Conservation (phyloP, 768 basidiomycete species). For the Sarcodon sp. region DNA sequence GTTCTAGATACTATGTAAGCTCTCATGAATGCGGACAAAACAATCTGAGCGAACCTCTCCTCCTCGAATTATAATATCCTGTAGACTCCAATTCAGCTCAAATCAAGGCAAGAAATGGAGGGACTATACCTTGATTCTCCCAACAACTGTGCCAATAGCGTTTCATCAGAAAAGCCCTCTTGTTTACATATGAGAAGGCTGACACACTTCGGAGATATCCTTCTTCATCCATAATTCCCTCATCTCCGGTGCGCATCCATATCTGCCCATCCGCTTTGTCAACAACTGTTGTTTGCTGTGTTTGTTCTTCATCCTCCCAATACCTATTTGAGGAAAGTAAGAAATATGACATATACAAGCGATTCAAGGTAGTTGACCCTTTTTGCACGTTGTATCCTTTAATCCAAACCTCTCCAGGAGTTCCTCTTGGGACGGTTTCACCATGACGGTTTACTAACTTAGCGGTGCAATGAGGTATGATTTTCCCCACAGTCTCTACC, state of each 20-base stretch:
- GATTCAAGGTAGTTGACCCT: conserved; percentile 28
- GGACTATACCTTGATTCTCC: conserved; percentile 57
- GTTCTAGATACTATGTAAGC: conserved; percentile 33
- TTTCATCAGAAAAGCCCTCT: not conserved
- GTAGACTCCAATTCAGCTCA: not conserved
- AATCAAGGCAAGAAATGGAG: not conserved
- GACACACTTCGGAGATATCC: conserved; percentile 62
- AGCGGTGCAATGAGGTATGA: conserved; percentile 67
- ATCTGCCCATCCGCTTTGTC: conserved; percentile 40
- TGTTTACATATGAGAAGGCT: not conserved
- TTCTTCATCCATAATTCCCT: conserved; percentile 70
- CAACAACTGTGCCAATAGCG: conserved; percentile 40
- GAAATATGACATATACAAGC: not conserved
- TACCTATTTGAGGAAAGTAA: conserved; percentile 33
- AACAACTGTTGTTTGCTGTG: conserved; percentile 38
- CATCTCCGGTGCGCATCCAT: conserved; percentile 83
- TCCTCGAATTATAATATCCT: conserved; percentile 81
- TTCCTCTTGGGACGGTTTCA: conserved; percentile 55
- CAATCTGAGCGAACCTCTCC: conserved; percentile 43
- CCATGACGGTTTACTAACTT: conserved; percentile 52
- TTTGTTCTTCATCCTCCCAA: conserved; percentile 66
- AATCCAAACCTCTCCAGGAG: conserved; percentile 62
- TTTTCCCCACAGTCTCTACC: conserved; percentile 70
- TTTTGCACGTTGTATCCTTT: conserved; percentile 73
- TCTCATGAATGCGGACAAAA: not conserved